Evolutionary conservation across 179 eudicot genomes (phyloP).

Genomic region (Drosera spatulata): DNA sequence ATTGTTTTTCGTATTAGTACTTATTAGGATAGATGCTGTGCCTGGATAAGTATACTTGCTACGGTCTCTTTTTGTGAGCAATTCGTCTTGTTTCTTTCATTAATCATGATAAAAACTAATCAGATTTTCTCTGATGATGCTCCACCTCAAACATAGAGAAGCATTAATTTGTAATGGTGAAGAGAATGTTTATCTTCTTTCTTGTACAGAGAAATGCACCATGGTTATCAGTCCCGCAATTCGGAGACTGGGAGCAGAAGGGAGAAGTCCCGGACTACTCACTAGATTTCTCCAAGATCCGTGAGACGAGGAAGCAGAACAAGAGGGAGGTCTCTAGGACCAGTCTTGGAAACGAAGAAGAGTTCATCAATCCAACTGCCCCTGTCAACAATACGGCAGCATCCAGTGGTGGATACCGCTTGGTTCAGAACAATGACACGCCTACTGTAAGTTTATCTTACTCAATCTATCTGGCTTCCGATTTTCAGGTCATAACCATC

Average conservation of each 20-base stretch:
- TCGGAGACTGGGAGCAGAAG: constrained; percentile 97
- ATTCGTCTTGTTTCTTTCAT: no score
- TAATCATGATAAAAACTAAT: no score
- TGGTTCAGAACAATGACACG: constrained; percentile 28
- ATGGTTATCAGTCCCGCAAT: constrained; percentile 94
- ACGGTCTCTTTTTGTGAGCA: no score
- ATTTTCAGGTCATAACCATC: no score
- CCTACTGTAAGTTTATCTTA: constrained; percentile 30
- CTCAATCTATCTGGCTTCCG: neutral
- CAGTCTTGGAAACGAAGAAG: constrained; percentile 83
- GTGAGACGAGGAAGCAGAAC: constrained; percentile 95
- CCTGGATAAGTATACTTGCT: no score
- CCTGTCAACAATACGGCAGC: constrained; percentile 23
- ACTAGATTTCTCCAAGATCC: constrained; percentile 81
- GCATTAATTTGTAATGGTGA: neutral
- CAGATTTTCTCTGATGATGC: no score
- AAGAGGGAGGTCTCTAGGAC: constrained; percentile 85
- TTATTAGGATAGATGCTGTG: no score
- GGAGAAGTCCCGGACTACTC: constrained; percentile 83
- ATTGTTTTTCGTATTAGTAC: no score
- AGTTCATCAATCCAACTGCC: constrained; percentile 57
- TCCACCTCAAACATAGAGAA: no score
- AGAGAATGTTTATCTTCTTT: neutral
- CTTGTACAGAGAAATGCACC: constrained; percentile 44
- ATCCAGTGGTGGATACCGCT: constrained; percentile 16